Evolutionary conservation across 1,284 basidiomycete species (phyloP).

Genomic region (Phaffia rhodozyma): DNA sequence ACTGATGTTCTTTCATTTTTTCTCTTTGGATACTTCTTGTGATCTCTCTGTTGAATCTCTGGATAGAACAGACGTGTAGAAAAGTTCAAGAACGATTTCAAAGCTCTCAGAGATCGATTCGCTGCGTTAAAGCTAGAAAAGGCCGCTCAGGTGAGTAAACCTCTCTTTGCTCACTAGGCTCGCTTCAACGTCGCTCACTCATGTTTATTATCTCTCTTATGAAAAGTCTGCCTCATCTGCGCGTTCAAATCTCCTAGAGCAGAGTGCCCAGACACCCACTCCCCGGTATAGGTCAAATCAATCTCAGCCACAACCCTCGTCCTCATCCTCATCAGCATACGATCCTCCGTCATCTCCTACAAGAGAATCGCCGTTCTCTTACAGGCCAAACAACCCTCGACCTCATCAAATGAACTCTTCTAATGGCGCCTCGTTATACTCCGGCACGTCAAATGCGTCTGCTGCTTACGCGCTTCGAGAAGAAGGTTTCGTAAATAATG

Average conservation of each 20-base stretch:
- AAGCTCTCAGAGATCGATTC: conserved; percentile 36
- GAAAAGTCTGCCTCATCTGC: conserved; percentile 20
- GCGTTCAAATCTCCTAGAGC: conserved; percentile 28
- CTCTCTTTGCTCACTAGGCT: background rate
- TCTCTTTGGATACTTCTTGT: background rate
- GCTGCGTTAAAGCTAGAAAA: conserved; percentile 35
- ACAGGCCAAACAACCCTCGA: conserved; percentile 35
- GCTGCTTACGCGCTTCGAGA: conserved; percentile 62
- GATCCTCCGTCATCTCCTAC: conserved; percentile 42
- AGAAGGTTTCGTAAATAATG: conserved; percentile 71
- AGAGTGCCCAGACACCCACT: conserved; percentile 11
- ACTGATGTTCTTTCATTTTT: background rate
- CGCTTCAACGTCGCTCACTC: background rate
- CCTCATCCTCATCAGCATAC: conserved; percentile 24
- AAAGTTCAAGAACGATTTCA: conserved; percentile 37
- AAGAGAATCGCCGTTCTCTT: conserved; percentile 30
- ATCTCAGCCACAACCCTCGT: background rate
- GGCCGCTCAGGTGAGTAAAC: conserved; percentile 26
- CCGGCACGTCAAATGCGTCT: conserved; percentile 48
- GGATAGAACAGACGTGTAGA: conserved; percentile 32
- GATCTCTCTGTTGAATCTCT: background rate
- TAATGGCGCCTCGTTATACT: conserved; percentile 42
- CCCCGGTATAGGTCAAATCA: conserved; percentile 7
- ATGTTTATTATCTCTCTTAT: background rate
- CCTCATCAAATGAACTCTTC: conserved; percentile 54